Conservation (phyloP, 139 green algal genomes). For the Protoeuglena noctilucae region DNA sequence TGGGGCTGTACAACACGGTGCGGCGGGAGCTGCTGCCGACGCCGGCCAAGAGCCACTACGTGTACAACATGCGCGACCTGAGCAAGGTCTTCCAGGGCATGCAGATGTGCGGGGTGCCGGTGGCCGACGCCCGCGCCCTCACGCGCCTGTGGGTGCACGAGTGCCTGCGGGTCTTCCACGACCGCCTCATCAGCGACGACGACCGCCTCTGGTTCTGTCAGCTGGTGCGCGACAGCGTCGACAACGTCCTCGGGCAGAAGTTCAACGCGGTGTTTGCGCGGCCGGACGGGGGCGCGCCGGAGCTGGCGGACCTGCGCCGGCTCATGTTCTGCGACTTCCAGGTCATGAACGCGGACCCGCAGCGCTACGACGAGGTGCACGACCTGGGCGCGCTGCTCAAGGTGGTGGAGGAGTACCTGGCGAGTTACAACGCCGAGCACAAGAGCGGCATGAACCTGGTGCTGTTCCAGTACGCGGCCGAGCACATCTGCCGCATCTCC, state of each 20-base stretch:
- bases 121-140: conserved; percentile 25
- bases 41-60: conserved; percentile 60
- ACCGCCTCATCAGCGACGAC: conserved; percentile 43
- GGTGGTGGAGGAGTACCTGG: conserved; percentile 39
- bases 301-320: conserved; percentile 4
- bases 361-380: conserved; percentile 37
- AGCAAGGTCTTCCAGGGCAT: conserved; percentile 40
- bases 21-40: conserved; percentile 31
- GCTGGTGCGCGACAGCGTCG: conserved; percentile 7
- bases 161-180: conserved; percentile 43
- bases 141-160: conserved; percentile 50
- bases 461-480: conserved; percentile 42
- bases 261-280: conserved; percentile 28
- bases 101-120: conserved; percentile 19
- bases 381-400: conserved; percentile 25
- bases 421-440: conserved; percentile 42
- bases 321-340: conserved; percentile 29
- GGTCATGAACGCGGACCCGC: conserved; percentile 23
- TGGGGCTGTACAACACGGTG: conserved; percentile 24
- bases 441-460: conserved; percentile 44
- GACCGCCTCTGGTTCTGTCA: conserved; percentile 47
- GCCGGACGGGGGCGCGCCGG: neutral
- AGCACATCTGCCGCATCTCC: conserved; percentile 50
- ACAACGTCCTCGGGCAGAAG: conserved; percentile 14
- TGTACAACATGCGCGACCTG: conserved; percentile 67